Conservation (phyloP, 257 asterid genomes). For the Voacanga thouarsii region DNA sequence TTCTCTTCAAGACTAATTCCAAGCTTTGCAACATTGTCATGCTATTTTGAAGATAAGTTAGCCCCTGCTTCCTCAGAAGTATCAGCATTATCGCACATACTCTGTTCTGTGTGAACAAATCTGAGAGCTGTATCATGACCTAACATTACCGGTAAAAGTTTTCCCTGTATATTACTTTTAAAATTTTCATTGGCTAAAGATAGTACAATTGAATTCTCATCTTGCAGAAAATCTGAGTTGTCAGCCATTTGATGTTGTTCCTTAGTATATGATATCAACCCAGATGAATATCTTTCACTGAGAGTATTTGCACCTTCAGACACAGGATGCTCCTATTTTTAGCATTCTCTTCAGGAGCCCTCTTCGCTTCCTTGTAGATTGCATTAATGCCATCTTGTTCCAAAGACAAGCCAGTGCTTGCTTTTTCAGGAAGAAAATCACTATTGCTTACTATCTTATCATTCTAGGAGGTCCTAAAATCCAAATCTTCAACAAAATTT, state of each 20-base stretch:
- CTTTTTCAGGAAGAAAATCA: slow-evolving; percentile 23
- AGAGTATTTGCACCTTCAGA: slow-evolving; percentile 12
- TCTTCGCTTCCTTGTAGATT: slow-evolving; percentile 16
- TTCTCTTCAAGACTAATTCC: not conserved
- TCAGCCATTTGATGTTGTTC: slow-evolving; percentile 11
- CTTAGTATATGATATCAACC: not conserved
- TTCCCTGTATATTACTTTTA: not conserved
- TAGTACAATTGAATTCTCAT: not conserved
- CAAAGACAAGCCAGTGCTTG: slow-evolving; percentile 18
- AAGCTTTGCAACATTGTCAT: not conserved
- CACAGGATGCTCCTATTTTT: slow-evolving; percentile 14
- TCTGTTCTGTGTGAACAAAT: not conserved
- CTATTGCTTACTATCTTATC: slow-evolving; percentile 1
- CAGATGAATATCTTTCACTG: slow-evolving; percentile 13
- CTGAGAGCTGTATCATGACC: not conserved
- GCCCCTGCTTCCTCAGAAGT: not conserved
- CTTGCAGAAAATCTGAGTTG: slow-evolving; percentile 5
- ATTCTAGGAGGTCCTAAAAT: not conserved
- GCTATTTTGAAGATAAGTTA: not conserved
- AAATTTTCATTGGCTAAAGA: slow-evolving; percentile 11
- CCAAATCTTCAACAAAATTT: slow-evolving; percentile 1
- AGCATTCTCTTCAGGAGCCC: slow-evolving; percentile 17
- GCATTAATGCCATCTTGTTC: slow-evolving; percentile 19
- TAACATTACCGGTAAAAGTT: not conserved
- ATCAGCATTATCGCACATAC: not conserved